Evolutionary conservation across 495 filamentous ascomycete species (phyloP), one percentile per base, ranked within the genome.

Genomic region (Aspergillus saccharolyticus): DNA sequence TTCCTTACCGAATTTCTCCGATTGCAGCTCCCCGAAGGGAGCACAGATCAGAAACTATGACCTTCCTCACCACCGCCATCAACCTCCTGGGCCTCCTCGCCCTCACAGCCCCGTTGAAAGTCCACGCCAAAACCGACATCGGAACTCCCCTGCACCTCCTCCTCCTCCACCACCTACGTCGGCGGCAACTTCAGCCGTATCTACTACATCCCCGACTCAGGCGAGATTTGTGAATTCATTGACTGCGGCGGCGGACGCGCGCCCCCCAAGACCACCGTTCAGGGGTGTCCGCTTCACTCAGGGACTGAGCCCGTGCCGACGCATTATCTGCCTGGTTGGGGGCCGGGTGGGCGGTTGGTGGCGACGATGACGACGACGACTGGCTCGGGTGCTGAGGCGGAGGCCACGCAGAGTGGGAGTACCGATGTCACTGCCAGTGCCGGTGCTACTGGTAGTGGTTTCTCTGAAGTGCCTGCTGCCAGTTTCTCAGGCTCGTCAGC

Each of bases 231-330:
- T 76, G 74, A 73, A 5, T 66, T 79, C 45, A 73, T 82, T 56
- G 83, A 86, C 75, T 87, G 85, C 63, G 85, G 85, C 25, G 85
- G 85, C 53, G 84, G 83, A 20, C 75, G 79, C 44, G 84, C 83
- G 10, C 83, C 85, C 0, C 77, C 80, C 1, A 86, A 82, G 70
- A 80, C 78, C 18, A 75, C 75, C 28, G 78, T 83, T 24, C 83
- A 84, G 1, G 84, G 83, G 8, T 88, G 85, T 63, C 70, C 76
- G 0, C 59, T 56, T 15, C 88, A 88, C 67, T 65, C 63, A 2
- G 84, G 84, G 44, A 85, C 83, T 8, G 80, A 70, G 20, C 79
- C 79, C 17, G 74, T 80, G 54, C 71, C 72, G 20, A 75, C 82
- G 4, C 74, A 64, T 56, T 84, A 72, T 63, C 63, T 83, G 7